phyloP scores from a whole-genome alignment of 2,329 filamentous ascomycete species.

The Esteya vermicola region DNA sequence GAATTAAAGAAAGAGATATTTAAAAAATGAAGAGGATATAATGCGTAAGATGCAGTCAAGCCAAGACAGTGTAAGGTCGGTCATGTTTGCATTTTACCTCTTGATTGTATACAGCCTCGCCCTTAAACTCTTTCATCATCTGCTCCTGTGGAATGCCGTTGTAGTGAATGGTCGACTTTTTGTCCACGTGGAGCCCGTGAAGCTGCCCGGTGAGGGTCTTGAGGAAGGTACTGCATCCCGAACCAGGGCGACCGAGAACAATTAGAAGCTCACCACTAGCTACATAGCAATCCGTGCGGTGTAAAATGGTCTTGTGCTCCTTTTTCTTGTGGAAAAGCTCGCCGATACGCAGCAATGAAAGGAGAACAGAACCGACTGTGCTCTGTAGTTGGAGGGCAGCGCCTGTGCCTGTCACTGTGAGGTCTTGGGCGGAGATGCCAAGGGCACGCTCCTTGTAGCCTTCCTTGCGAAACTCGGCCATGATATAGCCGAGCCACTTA shows the following conservation, averaged over 20 bases:
- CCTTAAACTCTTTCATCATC: slow-evolving; percentile 47
- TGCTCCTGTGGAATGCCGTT: slow-evolving; percentile 38
- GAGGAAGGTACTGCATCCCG: slow-evolving; percentile 41
- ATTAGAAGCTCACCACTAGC: slow-evolving; percentile 41
- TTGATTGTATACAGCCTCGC: slow-evolving; percentile 60
- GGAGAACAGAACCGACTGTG: slow-evolving; percentile 46
- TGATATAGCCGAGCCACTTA: slow-evolving; percentile 46
- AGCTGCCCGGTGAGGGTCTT: slow-evolving; percentile 46
- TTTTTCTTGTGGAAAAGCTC: slow-evolving; percentile 33
- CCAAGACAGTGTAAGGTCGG: not conserved
- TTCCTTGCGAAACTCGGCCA: slow-evolving; percentile 33
- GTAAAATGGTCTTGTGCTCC: slow-evolving; percentile 41
- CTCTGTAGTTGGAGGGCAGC: slow-evolving; percentile 56
- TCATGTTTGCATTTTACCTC: too few relatives aligned
- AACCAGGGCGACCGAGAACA: slow-evolving; percentile 41
- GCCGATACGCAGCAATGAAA: slow-evolving; percentile 25
- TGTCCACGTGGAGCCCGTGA: slow-evolving; percentile 38
- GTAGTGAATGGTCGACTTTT: slow-evolving; percentile 42
- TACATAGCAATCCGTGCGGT: slow-evolving; percentile 43
- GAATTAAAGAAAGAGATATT: not conserved
- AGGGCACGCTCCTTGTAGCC: slow-evolving; percentile 34
- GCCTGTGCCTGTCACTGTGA: slow-evolving; percentile 55
- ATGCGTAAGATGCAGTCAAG: too few relatives aligned
- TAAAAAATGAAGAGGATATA: not conserved
- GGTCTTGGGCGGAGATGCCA: slow-evolving; percentile 50